Evolutionary conservation across 352 stramenopile species (phyloP).

Genomic region (Globisporangium middletonii): DNA sequence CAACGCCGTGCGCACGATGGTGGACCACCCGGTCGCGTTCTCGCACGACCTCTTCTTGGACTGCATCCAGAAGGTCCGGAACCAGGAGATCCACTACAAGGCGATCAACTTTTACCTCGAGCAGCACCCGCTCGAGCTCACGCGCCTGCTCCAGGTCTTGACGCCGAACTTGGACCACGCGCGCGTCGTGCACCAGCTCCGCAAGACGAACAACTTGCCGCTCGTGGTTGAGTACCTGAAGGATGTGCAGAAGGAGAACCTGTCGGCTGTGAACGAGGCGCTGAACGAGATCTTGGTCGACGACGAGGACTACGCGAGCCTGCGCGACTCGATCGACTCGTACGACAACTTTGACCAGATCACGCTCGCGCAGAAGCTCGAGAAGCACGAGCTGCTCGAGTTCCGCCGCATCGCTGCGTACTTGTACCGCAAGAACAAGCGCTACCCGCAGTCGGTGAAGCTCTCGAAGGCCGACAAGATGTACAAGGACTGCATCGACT

Average conservation of each 20-base stretch:
- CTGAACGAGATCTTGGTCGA: conserved; percentile 96
- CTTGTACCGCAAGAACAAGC: conserved; percentile 99
- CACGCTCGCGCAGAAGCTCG: conserved; percentile 96
- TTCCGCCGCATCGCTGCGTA: conserved; percentile 99
- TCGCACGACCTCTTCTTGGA: conserved; percentile 99
- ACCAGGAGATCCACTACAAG: conserved; percentile 99
- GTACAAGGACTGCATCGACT: conserved; percentile 99
- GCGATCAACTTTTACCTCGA: conserved; percentile 98
- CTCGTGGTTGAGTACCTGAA: conserved; percentile 98
- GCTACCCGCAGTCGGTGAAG: conserved; percentile 96
- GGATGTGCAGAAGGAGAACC: conserved; percentile 98
- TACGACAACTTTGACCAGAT: conserved; percentile 99
- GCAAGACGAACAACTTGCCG: conserved; percentile 96
- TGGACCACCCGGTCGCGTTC: conserved; percentile 96
- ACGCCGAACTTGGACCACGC: conserved; percentile 98
- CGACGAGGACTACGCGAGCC: conserved; percentile 97
- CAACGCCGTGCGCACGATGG: conserved; percentile 98
- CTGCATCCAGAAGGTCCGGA: conserved; percentile 98
- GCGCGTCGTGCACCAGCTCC: conserved; percentile 97
- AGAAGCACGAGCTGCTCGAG: conserved; percentile 99
- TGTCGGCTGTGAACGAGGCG: conserved; percentile 98
- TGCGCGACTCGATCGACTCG: conserved; percentile 97
- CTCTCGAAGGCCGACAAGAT: conserved; percentile 99
- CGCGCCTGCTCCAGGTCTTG: conserved; percentile 96
- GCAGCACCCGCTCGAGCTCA: conserved; percentile 96